Evolutionary conservation across 2,329 filamentous ascomycete genomes (phyloP), one percentile per base, ranked within the genome.

Genomic region (Pseudohalonectria lignicola): DNA sequence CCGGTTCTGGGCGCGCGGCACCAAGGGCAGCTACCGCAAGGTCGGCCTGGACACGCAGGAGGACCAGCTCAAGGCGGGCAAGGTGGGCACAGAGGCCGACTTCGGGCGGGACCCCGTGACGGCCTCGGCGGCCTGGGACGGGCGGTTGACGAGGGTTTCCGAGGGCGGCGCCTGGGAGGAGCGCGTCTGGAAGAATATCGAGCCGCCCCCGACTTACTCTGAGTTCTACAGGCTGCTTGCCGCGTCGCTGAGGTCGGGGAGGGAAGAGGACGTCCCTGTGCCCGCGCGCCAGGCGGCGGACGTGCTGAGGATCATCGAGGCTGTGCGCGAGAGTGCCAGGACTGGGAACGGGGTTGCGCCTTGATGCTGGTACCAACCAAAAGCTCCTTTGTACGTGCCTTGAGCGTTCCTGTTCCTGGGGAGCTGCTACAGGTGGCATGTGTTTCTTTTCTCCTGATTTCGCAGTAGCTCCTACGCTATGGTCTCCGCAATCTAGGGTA

Each of bases 1-100:
- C 42, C 66, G 84, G 29, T 90, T 79, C 65, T 88, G 84, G 83
- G 67, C 88, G 9, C 67, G 83, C 19, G 85, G 85, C 17, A 74
- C 74, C 15, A 77, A 79, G 57, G 85, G 82, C 1, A 82, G 74
- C 51, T 90, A 80, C 59, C 80, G 74, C 63, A 90, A 88, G 67
- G 60, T 63, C 29, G 66, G 70, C 39, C 65, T 90, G 2, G 85
- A 92, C 53, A 63, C 76, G 2, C 84, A 90, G 57, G 85, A 92
- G 61, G 74, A 79, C 40, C 81, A 86, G 55, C 68, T 88, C 38
- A 74, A 74, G 54, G 66, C 61, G 2, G 83, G 83, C 8, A 57
- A 73, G 47, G 70, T 66, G 53, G 76, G 77, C 6, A 67, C 68
- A 1, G 76, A 84, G 40, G 54, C 65, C 4, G 69, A 62, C 4